Base-by-base conservation (phyloP, 345 rosid genomes). In the Rhodomyrtus tomentosa region DNA sequence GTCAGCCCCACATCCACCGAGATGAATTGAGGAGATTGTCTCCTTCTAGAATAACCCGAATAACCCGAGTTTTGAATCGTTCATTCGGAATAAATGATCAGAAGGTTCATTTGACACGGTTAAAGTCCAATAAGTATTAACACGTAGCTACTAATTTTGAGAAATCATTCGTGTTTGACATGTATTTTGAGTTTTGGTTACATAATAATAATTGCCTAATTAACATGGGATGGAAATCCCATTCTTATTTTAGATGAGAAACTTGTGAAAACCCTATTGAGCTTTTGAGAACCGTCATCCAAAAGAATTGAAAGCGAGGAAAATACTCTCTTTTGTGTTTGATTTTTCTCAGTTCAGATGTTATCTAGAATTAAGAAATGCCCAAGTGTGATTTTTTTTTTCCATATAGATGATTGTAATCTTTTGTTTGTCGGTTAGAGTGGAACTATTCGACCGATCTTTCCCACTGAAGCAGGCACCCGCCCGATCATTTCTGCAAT, bases 341-440 rank as follows among this genome's bases (percentile, higher is more conserved):
- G 22, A 32, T 36, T 16, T 7, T 32, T 0, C 0, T 62, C 3
- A 4, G 6, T 8, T 59, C 2, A 0, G 16, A 1, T 32, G 76
- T 0, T 18, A 16, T 18, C 0, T 0, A 32, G 12, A 2, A 62
- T 62, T 62, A 13, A 3, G 10, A 62, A 62, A 62, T 24, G 8
- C 42, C 32, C 0, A 3, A 32, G 6, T 4, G 21, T 0, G 0
- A 62, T 18, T 0, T 7, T 16, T 62, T 32, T 62, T 40, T 0
- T 0, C 8, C 4, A 32, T 62, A 32, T 40, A 0, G 16, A 40
- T 16, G 10, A 62, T 32, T 68, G 24, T 16, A 10, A 32, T 32
- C 12, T 32, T 32, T 1, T 4, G 20, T 16, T 62, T 16, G 3
- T 11, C 2, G 21, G 10, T 62, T 9, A 32, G 4, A 32, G 76